Conservation (phyloP, 495 filamentous ascomycete species). For the Neurospora hispaniola region DNA sequence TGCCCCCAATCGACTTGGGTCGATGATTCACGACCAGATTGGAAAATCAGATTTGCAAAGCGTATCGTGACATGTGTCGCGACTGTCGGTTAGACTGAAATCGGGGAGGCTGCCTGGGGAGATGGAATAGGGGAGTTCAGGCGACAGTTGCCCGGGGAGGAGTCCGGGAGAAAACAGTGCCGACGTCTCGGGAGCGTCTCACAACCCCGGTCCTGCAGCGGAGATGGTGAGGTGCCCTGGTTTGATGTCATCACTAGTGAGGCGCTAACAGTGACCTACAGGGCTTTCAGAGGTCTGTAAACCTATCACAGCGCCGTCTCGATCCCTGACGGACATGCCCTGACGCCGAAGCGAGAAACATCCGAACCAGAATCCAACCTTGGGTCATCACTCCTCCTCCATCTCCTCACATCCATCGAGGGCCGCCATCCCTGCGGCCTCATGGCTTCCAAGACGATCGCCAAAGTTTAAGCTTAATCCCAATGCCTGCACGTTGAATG, state of each 20-base stretch:
- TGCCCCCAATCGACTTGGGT: not conserved
- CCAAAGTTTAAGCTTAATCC: not conserved
- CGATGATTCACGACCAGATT: not conserved
- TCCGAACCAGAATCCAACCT: constrained; percentile 9
- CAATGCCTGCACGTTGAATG: not conserved
- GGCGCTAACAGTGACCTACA: constrained; percentile 17
- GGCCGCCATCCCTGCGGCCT: not conserved
- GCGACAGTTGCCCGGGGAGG: not conserved
- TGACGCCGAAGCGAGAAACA: constrained; percentile 16
- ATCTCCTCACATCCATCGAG: not conserved
- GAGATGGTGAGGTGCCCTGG: not conserved
- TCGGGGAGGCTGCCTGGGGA: not conserved
- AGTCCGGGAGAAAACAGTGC: not conserved
- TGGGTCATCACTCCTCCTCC: not conserved
- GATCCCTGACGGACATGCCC: constrained; percentile 5
- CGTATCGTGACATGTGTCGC: not conserved
- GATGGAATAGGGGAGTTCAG: not conserved
- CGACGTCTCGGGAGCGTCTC: constrained; percentile 22
- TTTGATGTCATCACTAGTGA: constrained; percentile 22
- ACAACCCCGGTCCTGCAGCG: constrained; percentile 5
- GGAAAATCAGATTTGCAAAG: not conserved
- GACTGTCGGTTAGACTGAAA: not conserved
- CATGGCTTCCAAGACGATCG: not conserved
- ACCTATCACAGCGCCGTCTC: not conserved
- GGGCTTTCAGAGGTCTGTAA: constrained; percentile 4